These are phyloP conservation scores for Chamaecrista fasciculata DNA, from an alignment of 306 rosid species.

Conservation along the genomic window DNA sequence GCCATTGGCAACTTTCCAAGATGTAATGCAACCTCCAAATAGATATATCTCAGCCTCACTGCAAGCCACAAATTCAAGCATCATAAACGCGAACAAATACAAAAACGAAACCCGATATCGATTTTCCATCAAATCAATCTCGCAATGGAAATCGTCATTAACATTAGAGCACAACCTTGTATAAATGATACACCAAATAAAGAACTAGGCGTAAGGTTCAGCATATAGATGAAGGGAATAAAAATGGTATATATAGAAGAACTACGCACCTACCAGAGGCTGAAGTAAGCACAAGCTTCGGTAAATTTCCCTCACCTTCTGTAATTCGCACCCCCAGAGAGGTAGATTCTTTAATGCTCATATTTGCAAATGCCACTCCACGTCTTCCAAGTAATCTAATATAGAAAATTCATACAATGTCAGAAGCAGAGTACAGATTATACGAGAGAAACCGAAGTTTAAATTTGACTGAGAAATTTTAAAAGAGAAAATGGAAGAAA, in stretches of 20 bases:
- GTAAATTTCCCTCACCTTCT: slow-evolving; percentile 77
- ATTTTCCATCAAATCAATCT: no score
- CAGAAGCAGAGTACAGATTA: not conserved
- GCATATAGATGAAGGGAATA: not conserved
- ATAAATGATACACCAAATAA: not conserved
- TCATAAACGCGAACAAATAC: not conserved
- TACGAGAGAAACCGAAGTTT: no score
- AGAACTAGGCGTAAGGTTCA: not conserved
- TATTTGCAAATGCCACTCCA: no score
- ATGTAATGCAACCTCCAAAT: slow-evolving; percentile 81
- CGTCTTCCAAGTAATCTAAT: no score
- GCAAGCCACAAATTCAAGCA: slow-evolving; percentile 29
- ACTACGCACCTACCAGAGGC: slow-evolving; percentile 61
- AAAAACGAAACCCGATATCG: no score
- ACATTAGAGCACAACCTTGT: no score
- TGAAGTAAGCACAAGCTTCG: slow-evolving; percentile 72
- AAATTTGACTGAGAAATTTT: no score
- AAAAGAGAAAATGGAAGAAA: no score
- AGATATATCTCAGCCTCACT: slow-evolving; percentile 82
- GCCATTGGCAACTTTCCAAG: slow-evolving; percentile 77
- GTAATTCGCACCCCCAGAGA: slow-evolving; percentile 51
- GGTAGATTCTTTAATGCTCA: slow-evolving; percentile 36
- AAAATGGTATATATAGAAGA: not conserved
- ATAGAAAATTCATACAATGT: no score
- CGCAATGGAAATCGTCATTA: not conserved